Evolutionary conservation across 805 yeast species (phyloP), one percentile per base, ranked within the genome.

Genomic region (Candida quercuum): DNA sequence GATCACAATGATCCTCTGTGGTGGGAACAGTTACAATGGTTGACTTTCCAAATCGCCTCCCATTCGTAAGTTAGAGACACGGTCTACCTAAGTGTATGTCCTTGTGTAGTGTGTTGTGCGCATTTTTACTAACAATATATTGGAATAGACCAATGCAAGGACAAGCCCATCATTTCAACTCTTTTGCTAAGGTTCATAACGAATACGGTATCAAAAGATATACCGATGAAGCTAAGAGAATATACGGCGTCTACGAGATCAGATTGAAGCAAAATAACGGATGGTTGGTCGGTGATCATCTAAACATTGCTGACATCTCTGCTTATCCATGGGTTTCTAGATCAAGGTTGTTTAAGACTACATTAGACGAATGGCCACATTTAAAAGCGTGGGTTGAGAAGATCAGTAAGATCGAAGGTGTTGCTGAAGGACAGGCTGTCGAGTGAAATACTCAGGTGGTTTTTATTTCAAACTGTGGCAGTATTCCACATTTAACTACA

Each of bases 271-370:
- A 66, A 29, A 76, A 69, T 43, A 38, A 42, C 17, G 80, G 78
- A 0, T 81, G 56, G 54, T 57, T 78, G 20, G 83, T 75, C 36
- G 81, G 83, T 28, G 70, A 72, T 42, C 72, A 70, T 36, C 48
- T 77, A 33, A 61, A 77, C 3, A 66, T 74, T 42, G 82, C 83
- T 6, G 88, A 81, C 52, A 51, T 76, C 17, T 56, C 63, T 11
- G 48, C 63, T 9, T 63, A 59, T 38, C 69, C 73, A 4, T 76
- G 80, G 81, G 56, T 43, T 63, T 72, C 16, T 67, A 78, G 80
- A 58, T 65, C 30, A 32, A 35, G 23, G 16, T 33, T 34, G 16
- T 37, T 40, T 28, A 38, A 15, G 2, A 27, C 36, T 16, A 45
- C 39, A 3, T 15, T 38, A 18, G 32, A 33, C 3, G 43, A 44